A percentile compares a stretch with the other conserved stretches of the same genome.
Conservation (phyloP, 2,329 filamentous ascomycete species). For the Aschersonia sp. region DNA sequence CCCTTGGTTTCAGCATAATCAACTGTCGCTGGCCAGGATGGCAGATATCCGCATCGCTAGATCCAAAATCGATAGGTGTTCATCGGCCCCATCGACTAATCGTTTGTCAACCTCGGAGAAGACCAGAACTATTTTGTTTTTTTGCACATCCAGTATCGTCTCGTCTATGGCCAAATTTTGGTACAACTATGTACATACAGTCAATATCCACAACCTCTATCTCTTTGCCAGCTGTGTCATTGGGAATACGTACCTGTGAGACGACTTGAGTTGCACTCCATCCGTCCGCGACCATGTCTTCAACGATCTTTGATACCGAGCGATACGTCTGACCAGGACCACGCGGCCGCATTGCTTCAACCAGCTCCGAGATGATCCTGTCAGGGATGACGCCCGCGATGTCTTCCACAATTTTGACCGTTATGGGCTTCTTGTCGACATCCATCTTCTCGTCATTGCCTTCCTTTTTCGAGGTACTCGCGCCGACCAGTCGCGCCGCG, state of each 20-base stretch:
- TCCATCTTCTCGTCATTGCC: constrained; percentile 46
- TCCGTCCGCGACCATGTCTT: constrained; percentile 86
- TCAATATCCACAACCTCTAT: constrained; percentile 7
- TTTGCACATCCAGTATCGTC: constrained; percentile 66
- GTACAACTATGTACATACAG: constrained; percentile 45
- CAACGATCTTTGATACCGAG: constrained; percentile 62
- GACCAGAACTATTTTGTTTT: constrained; percentile 75
- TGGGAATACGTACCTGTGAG: constrained; percentile 43
- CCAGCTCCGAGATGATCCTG: constrained; percentile 52
- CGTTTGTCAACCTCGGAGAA: constrained; percentile 95
- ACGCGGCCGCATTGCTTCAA: constrained; percentile 62
- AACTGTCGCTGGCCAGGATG: constrained; percentile 38
- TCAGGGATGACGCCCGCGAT: constrained; percentile 91
- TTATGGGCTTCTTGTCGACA: constrained; percentile 46
- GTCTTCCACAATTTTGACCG: constrained; percentile 72
- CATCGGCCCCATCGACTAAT: constrained; percentile 85
- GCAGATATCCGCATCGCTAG: constrained; percentile 67
- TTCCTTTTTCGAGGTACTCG: constrained; percentile 34
- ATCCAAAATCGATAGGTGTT: constrained; percentile 84
- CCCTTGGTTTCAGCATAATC: too few relatives aligned
- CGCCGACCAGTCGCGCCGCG: constrained; percentile 75
- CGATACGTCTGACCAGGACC: constrained; percentile 52
- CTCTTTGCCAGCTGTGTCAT: neutral
- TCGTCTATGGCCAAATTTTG: constrained; percentile 74
- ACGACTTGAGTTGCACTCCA: constrained; percentile 92